phyloP scores from a whole-genome alignment of 2,329 filamentous ascomycete genomes.

The Knoxdaviesia capensis region DNA sequence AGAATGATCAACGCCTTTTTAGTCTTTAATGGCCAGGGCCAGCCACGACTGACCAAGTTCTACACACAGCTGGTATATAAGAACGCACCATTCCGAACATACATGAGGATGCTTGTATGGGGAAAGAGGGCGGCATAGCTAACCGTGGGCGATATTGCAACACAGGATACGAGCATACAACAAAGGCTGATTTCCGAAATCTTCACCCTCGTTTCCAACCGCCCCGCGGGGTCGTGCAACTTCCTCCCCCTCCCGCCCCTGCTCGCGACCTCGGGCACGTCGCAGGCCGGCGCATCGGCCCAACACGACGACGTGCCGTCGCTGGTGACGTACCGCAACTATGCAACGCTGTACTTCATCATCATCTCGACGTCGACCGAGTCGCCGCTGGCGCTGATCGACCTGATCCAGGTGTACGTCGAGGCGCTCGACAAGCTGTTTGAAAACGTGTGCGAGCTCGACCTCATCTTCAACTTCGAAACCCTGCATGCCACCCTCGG shows the following conservation, averaged over 20 bases:
- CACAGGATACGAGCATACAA: constrained; percentile 86
- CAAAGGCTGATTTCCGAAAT: constrained; percentile 95
- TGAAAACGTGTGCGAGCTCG: constrained; percentile 95
- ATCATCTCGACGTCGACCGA: constrained; percentile 93
- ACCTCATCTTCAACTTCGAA: constrained; percentile 98
- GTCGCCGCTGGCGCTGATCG: constrained; percentile 82
- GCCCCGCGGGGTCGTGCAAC: constrained; percentile 84
- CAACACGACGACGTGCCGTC: constrained; percentile 77
- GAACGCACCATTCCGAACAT: not conserved
- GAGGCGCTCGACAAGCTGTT: constrained; percentile 88
- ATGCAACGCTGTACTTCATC: constrained; percentile 97
- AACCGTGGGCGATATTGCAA: not conserved
- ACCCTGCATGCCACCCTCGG: constrained; percentile 76
- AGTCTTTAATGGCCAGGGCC: constrained; percentile 96
- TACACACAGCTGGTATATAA: constrained; percentile 74
- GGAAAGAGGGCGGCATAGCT: not conserved
- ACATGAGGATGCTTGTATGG: not conserved
- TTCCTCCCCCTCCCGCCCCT: constrained; percentile 67
- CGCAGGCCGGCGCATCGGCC: constrained; percentile 40
- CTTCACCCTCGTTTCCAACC: constrained; percentile 84
- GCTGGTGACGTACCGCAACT: constrained; percentile 93
- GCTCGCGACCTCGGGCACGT: constrained; percentile 40
- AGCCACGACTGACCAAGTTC: constrained; percentile 93
- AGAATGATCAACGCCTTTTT: constrained; percentile 96
- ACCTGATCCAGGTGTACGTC: constrained; percentile 95